Base-by-base conservation (phyloP, 164 flowering plant species). In the Cinnamomum chago region DNA sequence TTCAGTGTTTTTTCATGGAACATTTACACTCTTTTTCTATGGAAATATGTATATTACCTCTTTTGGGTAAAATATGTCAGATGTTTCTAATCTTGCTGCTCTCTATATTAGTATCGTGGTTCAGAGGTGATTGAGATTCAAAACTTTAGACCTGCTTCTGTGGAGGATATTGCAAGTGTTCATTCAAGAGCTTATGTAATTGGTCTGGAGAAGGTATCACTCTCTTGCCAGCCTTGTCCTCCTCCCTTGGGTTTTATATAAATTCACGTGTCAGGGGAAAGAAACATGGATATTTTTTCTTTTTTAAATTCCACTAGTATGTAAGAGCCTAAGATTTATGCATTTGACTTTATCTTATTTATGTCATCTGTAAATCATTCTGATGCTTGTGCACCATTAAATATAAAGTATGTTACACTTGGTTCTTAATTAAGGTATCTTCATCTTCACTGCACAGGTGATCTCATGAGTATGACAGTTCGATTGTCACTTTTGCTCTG, bases 181-280 rank as follows among this genome's bases (percentile, higher is more conserved):
- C 98, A 94, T 83, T 74, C 90, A 75, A 85, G 78, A 79, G 79
- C 90, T 76, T 94, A 94, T 85, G 94, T 94, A 27, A 78, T 79
- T 50, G 96, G 92, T 47, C 93, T 94, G 70, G 96, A 94, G 87
- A 90, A 90, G 98, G 95, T 91, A 84, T 47, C 33, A 7, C 60
- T 52, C 17, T 71, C 52, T 75, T 51, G 6, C 28, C 18, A 2
- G 40, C 47, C 13, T 47, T 68, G 60, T 55, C n/a, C 60, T 55
- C 60, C 60, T 15, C 60, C 60, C n/a, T 55, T 55, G 20, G 13
- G 20, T 52, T 52, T 5, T 33, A 33, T 4, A 33, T 33, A 33
- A 4, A 33, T 33, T 33, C 40, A 15, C 60, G n/a, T 55, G 60
- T 55, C 17, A 0, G 15, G n/a, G 67, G 22, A 64, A 64, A 5